phyloP scores from a whole-genome alignment of 768 basidiomycete species.

The Floccularia luteovirens region DNA sequence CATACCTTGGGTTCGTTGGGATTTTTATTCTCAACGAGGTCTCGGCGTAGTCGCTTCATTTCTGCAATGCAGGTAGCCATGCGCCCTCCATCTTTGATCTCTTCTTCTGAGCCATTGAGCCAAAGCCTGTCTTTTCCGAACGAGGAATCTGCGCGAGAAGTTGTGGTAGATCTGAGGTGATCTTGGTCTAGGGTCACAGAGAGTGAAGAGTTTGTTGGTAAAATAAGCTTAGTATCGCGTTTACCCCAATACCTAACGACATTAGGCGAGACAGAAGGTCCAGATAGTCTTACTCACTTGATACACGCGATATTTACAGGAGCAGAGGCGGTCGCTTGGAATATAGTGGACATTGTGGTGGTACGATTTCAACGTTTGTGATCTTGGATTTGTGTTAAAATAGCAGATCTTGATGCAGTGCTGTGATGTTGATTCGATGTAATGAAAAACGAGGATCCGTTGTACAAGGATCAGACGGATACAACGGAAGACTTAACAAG shows the following conservation, averaged over 20 bases:
- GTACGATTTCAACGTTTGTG: conserved; percentile 1
- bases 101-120: conserved; percentile 92
- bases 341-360: conserved; percentile 42
- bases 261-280: background rate
- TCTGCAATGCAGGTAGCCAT: conserved; percentile 81
- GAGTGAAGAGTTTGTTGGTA: conserved; percentile 97
- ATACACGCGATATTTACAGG: conserved; percentile 98
- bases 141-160: conserved; percentile 73
- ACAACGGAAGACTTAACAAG: too few species aligned
- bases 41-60: conserved; percentile 71
- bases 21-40: conserved; percentile 64
- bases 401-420: background rate
- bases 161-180: conserved; percentile 89
- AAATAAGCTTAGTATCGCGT: conserved; percentile 88
- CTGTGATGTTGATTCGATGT: too few species aligned
- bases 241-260: conserved; percentile 92
- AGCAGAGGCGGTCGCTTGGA: conserved; percentile 85
- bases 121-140: conserved; percentile 80
- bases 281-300: conserved; percentile 49
- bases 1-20: conserved; percentile 58
- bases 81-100: conserved; percentile 76
- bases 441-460: too few species aligned
- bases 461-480: too few species aligned
- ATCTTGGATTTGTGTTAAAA: too few species aligned
- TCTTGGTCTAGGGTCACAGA: conserved; percentile 97